Evolutionary conservation across 352 stramenopile species (phyloP), one percentile per base, ranked within the genome.

Genomic region (Pythium diclinum): DNA sequence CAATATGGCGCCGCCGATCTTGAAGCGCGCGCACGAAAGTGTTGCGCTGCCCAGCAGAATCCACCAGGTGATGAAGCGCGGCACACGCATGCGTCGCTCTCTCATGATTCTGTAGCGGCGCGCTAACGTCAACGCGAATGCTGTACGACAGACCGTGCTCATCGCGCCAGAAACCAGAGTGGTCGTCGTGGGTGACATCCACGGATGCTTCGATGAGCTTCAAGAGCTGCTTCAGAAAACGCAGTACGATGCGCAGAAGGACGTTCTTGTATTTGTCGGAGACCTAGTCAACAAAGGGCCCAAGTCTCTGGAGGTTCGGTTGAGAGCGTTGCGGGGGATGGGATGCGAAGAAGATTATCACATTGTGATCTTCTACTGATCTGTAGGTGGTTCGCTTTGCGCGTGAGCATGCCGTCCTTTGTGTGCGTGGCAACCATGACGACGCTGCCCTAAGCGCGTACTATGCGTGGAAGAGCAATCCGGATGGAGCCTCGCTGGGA

Each of bases 211-310:
- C 25, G 77, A 91, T 33, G 93, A 97, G 74, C 76, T 97, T 9
- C 72, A 79, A 19, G 51, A 75, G 58, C 74, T 95, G 13, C 69
- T 95, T n/a, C 17, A 28, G 6, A 69, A 64, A 28, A 83, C 76
- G 46, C 19, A 58, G n/a, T 91, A 76, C 68, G 72, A 70, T 67
- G 72, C 71, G 68, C 80, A 46, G 23, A 65, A 30, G 8, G 92
- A 98, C 65, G 51, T 69, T 34, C 76, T 98, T 17, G 75, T 97
- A 53, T 80, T 97, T 3, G 93, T 97, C 0, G 93, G 93, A 25
- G 93, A 98, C 70, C 80, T 98, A 59, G 88, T 94, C 44, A 97
- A 97, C 73, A 98, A 98, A 76, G 93, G 93, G 0, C 91, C 91
- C 7, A 79, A 92, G 25, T 91, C 89, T 2, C 67, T 80, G 16